Percentiles rank a stretch among this genome's conserved stretches.
Evolutionary conservation across 495 filamentous ascomycete species (phyloP).

Genomic region (Aspergillus egyptiacus): DNA sequence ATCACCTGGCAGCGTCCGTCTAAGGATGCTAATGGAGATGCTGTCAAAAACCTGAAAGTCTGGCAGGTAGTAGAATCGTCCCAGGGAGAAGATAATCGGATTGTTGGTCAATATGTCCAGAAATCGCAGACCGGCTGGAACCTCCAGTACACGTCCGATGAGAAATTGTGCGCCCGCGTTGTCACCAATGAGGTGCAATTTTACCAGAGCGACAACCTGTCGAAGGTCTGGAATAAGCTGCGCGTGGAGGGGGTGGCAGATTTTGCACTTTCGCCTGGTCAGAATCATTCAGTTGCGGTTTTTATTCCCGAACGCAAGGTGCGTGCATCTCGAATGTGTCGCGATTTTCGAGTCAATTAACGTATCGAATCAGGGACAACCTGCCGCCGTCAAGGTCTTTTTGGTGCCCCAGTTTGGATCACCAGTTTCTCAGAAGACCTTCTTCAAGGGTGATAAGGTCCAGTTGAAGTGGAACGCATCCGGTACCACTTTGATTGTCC

Average conservation of each 20-base stretch:
- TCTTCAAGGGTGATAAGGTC: constrained; percentile 98
- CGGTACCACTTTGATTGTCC: constrained; percentile 85
- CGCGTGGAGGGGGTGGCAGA: constrained; percentile 85
- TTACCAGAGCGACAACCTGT: constrained; percentile 78
- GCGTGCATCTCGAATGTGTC: constrained; percentile 6
- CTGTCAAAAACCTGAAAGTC: constrained; percentile 92
- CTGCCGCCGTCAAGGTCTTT: constrained; percentile 88
- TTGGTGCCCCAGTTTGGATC: constrained; percentile 77
- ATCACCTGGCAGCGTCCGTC: constrained; percentile 94
- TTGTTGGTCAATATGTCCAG: constrained; percentile 88
- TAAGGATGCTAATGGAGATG: constrained; percentile 89
- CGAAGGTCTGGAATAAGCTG: constrained; percentile 89
- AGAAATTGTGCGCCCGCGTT: constrained; percentile 81
- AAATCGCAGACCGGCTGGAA: constrained; percentile 96
- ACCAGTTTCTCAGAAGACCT: constrained; percentile 91
- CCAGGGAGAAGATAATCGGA: constrained; percentile 53
- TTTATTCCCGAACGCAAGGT: constrained; percentile 96
- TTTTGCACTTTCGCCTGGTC: constrained; percentile 83
- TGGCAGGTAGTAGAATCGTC: constrained; percentile 64
- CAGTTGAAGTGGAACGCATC: constrained; percentile 94
- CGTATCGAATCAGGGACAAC: too few species aligned
- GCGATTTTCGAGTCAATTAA: too few species aligned
- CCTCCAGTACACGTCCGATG: constrained; percentile 91
- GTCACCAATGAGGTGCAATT: constrained; percentile 98
- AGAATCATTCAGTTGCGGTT: constrained; percentile 83